Evolutionary conservation across 2,329 filamentous ascomycete genomes (phyloP), one percentile per base, ranked within the genome.

Genomic region (Exserohilum rostratum): DNA sequence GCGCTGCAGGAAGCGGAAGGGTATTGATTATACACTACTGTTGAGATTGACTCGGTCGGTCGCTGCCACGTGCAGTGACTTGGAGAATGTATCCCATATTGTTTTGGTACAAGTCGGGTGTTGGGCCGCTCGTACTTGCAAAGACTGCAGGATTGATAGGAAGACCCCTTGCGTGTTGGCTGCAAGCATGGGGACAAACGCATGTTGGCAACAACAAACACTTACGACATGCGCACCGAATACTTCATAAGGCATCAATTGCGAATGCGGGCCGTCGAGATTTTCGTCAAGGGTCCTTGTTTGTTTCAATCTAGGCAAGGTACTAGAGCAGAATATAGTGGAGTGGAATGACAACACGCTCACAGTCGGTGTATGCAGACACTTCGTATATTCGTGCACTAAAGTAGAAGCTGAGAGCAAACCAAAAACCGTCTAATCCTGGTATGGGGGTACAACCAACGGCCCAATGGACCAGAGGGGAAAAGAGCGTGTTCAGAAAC

Each of bases 1-100:
- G 57, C 49, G 42, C 46, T 45, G 45, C 29, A 47, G 44, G n/a
- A 35, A 31, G 35, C 29, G 25, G 29, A 31, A 22, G 27, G 22
- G 42, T 15, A 37, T 54, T 35, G 38, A 49, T 30, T 40, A 30
- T 53, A 40, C 22, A 7, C 37, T 18, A 20, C 46, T 60, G 37
- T 61, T 50, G 48, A 53, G 46, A 7, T 35, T 33, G 25, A 45
- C 30, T 56, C 50, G 53, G 45, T 40, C 58, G 15, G 39, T n/a
- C 25, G 29, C 46, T 58, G 57, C 50, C 55, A 60, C 53, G 57
- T 61, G 52, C 46, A 15, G 50, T 54, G 54, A 45, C 44, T n/a
- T 55, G 29, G 13, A 17, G 35, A 35, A 55, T 45, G 51, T 51
- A 45, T 15, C 31, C 13, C 33, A 46, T 42, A 51, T 54, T 51